Base-by-base conservation (phyloP, 2,329 filamentous ascomycete genomes). In the Penicillium sp. region DNA sequence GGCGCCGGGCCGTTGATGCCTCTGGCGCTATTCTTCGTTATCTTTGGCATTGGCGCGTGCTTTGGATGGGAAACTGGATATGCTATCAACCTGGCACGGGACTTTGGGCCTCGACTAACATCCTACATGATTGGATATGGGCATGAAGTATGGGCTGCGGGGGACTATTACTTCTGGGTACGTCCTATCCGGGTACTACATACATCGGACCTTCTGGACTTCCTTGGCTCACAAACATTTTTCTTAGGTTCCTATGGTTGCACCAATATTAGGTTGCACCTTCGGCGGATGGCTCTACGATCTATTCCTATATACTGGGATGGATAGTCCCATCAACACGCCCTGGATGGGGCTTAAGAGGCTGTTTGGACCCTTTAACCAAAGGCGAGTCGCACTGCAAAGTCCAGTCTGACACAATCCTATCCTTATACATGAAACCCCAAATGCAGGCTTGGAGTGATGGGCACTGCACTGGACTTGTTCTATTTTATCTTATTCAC, bases 51-150 rank as follows among this genome's bases (percentile, higher is more conserved):
- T 23, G 87, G 87, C 19, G 85, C 86, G 33, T 88, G 86, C 68
- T 90, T 89, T 65, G 88, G 88, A 7, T 90, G 86, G 86, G 84
- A 91, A 71, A 91, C 88, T 1, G 87, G 88, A 38, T 91, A 89
- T 72, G 88, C 87, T 16, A 89, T 90, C 62, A 91, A 91, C 66
- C 72, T 89, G 41, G 88, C 87, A 36, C 81, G 88, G 72, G 88
- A 91, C 62, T 88, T 91, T 68, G 86, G 87, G 0, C 87, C 87
- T 10, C 78, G 88, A 11, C 71, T 90, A 43, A 83, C 88, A 60
- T 83, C 84, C 1, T 88, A 85, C 68, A 82, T 86, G 68, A 65
- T 90, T 53, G 88, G 88, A 2, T 91, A 91, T 67, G 86, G 86
- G 0, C 72, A 71, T 48, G 81, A 87, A 49, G 87, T 90, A 0